Evolutionary conservation across 2,329 filamentous ascomycete genomes (phyloP), one percentile per base, ranked within the genome.

Genomic region (Didymella exigua): DNA sequence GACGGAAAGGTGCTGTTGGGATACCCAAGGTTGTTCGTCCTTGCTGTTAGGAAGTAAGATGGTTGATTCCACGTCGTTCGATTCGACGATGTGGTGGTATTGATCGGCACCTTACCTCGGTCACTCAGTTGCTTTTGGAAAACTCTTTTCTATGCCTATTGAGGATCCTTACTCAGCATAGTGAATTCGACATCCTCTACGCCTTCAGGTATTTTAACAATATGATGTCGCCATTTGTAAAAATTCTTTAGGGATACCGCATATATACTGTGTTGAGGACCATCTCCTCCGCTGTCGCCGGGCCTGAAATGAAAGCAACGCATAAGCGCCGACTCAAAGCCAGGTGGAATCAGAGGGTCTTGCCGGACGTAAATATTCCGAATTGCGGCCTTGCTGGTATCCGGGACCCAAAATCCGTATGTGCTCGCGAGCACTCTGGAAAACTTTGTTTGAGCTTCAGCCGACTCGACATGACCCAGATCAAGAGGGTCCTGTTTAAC

Each of bases 1-100:
- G 83, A 86, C 68, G 83, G 83, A 1, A 80, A 75, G 53, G 82
- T 86, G 1, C 60, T 86, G 54, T 65, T 86, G 56, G 74, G 68
- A n/a, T 86, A 82, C 63, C 83, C 83, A 18, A 74, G 84, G 37
- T 64, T 86, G 43, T 86, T 86, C 73, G 72, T 86, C 18, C 79
- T 86, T 21, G 71, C 66, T 11, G 67, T 73, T 4, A 67, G 58
- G 56, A 66, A 65, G 52, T 71, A 57, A 48, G 48, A 27, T 30
- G 3, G 1, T 19, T 11, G 16, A 4, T 18, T 19, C 5, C 4
- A 8, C 13, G 31, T 16, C n/a, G n/a, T n/a, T n/a, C n/a, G n/a
- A n/a, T n/a, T n/a, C n/a, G n/a, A n/a, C n/a, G n/a, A n/a, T n/a
- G n/a, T n/a, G n/a, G n/a, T n/a, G n/a, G n/a, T n/a, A n/a, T n/a